Evolutionary conservation across 1,139 yeast genomes (phyloP), one percentile per base, ranked within the genome.

Genomic region (Tardiomyces digboiensis): DNA sequence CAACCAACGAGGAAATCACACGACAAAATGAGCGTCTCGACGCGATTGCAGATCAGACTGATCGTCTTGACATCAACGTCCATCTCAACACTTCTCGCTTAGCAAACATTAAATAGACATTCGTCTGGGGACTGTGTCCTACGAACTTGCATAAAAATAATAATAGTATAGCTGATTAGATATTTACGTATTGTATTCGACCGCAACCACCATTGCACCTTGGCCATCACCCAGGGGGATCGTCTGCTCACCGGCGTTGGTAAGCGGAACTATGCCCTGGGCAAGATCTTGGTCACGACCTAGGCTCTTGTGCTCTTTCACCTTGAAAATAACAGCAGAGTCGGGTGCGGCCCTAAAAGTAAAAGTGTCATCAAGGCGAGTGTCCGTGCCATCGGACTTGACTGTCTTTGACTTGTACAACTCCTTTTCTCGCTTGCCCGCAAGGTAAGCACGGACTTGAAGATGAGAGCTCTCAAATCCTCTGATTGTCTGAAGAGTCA

Each of bases 261-360:
- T 39, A 22, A 67, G 44, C 4, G 53, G 47, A 19, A 66, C 42
- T 1, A 60, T 45, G 5, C 77, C 79, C 43, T 71, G 72, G 14
- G 85, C 95, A 42, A 87, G 50, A 44, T 77, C 83, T 39, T 71
- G 70, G 51, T 76, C 80, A 57, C 83, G 80, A 39, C 95, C 91
- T 54, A 89, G 74, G 2, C 78, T 74, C 61, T 84, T 94, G 58
- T 78, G 83, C 42, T 82, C 80, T 42, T 76, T 71, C 14, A 85
- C 75, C 37, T 70, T 68, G 56, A 89, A 75, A 4, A 76, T 65
- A 41, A 89, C 57, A 45, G 68, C 70, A 2, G 82, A 80, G 16
- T 75, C 79, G 2, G 79, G 63, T 3, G 82, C 68, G 10, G 91
- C 79, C 58, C 75, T 79, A 67, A 88, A 85, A 4, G 80, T 72